A percentile compares a stretch with the other conserved stretches of the same genome.
These are phyloP conservation scores for Linnemannia schmuckeri DNA, from an alignment of 192 early-diverging fungal genomes.

Conservation along the genomic window DNA sequence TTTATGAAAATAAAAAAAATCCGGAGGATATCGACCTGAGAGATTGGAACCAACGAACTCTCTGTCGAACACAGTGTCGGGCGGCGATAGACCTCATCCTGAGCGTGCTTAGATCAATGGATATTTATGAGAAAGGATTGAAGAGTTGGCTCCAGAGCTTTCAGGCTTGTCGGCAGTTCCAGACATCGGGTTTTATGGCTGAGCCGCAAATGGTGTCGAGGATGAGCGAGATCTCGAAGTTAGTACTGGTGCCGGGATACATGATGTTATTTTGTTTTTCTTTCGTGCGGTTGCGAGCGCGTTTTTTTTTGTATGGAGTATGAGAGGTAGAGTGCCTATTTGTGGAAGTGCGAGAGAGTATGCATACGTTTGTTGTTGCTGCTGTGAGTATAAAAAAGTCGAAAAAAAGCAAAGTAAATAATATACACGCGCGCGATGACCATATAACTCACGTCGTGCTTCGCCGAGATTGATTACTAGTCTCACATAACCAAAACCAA, in stretches of 20 bases:
- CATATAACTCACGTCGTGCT: not conserved
- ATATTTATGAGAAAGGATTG: not conserved
- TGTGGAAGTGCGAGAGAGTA: too few species aligned
- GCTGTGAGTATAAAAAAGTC: too few species aligned
- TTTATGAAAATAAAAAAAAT: too few species aligned
- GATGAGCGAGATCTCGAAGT: not conserved
- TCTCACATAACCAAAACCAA: not conserved
- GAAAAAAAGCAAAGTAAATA: too few species aligned
- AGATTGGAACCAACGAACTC: too few species aligned
- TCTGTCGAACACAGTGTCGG: not conserved
- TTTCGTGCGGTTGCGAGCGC: not conserved
- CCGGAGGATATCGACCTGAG: too few species aligned
- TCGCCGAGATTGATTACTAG: not conserved
- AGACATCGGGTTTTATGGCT: too few species aligned
- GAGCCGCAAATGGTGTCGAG: not conserved
- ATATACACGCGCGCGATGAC: too few species aligned
- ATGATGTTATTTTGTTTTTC: not conserved
- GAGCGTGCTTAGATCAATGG: too few species aligned
- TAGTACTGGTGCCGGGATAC: not conserved
- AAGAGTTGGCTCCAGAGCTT: not conserved
- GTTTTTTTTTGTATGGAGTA: not conserved
- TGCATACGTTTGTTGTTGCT: too few species aligned
- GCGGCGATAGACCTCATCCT: not conserved
- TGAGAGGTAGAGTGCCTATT: too few species aligned
- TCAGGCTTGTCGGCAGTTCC: not conserved